Evolutionary conservation across 2,329 filamentous ascomycete species (phyloP), one percentile per base, ranked within the genome.

Genomic region (Botrytis elliptica): DNA sequence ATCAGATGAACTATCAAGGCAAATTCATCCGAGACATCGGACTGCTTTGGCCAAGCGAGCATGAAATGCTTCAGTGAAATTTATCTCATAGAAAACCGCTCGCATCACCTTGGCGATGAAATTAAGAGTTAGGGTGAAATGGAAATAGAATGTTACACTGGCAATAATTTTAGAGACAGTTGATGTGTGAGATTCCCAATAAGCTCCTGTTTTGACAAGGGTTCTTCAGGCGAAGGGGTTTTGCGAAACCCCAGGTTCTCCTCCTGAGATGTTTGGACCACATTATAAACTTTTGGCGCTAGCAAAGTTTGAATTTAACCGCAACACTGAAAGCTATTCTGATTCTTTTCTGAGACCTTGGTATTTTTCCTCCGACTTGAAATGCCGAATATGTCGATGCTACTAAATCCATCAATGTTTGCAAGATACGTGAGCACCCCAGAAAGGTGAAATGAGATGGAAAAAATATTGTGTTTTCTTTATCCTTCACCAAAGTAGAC

Each of bases 311-410:
- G 49, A 55, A 14, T 55, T 55, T 55, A 16, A 55, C 12, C 5
- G 25, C 25, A 55, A 55, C 49, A n/a, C 49, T 85, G 84, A 80
- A 88, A 88, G 5, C 72, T 71, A 8, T 18, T n/a, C n/a, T 57
- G 6, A 29, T 33, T 57, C 14, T 29, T 29, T 29, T 33, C 16
- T 18, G n/a, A 29, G 52, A 29, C 6, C 0, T 57, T 33, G 52
- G 14, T 57, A 57, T 57, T 29, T 16, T 57, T 29, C 5, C 12
- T 9, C 52, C 29, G 67, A 57, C 74, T 72, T 16, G 20, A 14
- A 29, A 69, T 55, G 57, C 73, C 67, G 12, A 71, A 57, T 57
- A 8, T 57, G 52, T 29, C 6, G n/a, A 29, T n/a, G 29, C 7
- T 29, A 57, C 14, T 18, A 57, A 18, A 29, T 3, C 52, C 52